Conservation (phyloP, 176 grass and related monocot genomes). For the Carex parvula region DNA sequence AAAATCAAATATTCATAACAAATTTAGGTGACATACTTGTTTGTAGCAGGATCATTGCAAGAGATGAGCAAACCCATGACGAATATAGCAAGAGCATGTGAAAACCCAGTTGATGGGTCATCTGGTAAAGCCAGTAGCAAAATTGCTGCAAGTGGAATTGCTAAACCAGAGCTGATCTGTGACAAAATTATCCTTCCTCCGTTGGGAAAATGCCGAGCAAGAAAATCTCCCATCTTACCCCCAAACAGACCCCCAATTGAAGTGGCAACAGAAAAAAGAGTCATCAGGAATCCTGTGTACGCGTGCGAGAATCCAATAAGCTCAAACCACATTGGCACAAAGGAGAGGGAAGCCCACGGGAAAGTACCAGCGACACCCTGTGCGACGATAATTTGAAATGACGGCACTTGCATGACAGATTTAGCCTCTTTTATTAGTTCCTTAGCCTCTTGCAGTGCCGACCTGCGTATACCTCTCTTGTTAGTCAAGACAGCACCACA, state of each 20-base stretch:
- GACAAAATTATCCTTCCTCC: slow-evolving; percentile 54
- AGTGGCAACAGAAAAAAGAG: slow-evolving; percentile 31
- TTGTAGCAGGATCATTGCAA: slow-evolving; percentile 63
- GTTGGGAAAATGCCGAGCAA: slow-evolving; percentile 42
- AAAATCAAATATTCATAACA: background rate
- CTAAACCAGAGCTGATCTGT: slow-evolving; percentile 57
- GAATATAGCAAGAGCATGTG: slow-evolving; percentile 42
- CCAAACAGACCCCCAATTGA: slow-evolving; percentile 43
- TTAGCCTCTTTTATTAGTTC: slow-evolving; percentile 42
- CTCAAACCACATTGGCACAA: slow-evolving; percentile 70
- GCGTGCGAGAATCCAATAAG: slow-evolving; percentile 59
- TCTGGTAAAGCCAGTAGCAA: slow-evolving; percentile 43
- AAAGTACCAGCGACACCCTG: slow-evolving; percentile 64
- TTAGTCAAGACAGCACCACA: background rate
- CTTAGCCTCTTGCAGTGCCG: slow-evolving; percentile 34
- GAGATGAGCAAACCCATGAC: slow-evolving; percentile 60
- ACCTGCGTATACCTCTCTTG: background rate
- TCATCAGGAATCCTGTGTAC: slow-evolving; percentile 36
- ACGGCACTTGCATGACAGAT: slow-evolving; percentile 44
- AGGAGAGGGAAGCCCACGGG: slow-evolving; percentile 54
- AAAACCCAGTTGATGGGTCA: slow-evolving; percentile 41
- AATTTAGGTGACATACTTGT: slow-evolving; percentile 37
- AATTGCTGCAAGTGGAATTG: slow-evolving; percentile 37
- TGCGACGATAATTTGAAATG: slow-evolving; percentile 55
- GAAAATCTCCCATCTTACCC: slow-evolving; percentile 48